These are phyloP conservation scores for Cyphellophora europaea DNA, from an alignment of 2,329 filamentous ascomycete species.

Conservation along the genomic window DNA sequence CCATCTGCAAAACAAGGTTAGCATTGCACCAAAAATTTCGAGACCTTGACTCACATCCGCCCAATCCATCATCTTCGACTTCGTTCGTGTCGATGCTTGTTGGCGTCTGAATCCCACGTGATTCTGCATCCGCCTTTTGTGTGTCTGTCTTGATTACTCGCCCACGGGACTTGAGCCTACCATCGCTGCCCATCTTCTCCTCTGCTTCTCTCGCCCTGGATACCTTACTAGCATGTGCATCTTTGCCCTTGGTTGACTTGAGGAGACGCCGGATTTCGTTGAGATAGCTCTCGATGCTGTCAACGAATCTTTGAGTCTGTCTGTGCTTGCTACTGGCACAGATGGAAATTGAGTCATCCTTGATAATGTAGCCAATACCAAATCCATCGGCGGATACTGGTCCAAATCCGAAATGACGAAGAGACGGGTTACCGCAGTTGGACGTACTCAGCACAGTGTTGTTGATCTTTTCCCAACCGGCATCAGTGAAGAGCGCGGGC, in stretches of 20 bases:
- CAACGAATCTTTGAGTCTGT: conserved; percentile 83
- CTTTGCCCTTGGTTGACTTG: conserved; percentile 51
- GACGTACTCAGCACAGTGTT: conserved; percentile 90
- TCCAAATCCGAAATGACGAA: conserved; percentile 93
- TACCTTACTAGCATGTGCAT: conserved; percentile 42
- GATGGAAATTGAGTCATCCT: conserved; percentile 81
- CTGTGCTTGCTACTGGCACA: conserved; percentile 90
- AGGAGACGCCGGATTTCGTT: conserved; percentile 82
- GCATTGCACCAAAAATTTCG: conserved; percentile 3
- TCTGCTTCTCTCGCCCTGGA: conserved; percentile 55
- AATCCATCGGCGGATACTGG: conserved; percentile 91
- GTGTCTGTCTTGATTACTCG: conserved; percentile 35
- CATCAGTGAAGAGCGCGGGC: conserved; percentile 75
- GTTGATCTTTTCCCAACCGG: conserved; percentile 91
- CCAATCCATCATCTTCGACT: conserved; percentile 77
- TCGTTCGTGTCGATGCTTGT: conserved; percentile 57
- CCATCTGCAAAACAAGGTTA: conserved; percentile 56
- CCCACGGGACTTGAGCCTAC: conserved; percentile 58
- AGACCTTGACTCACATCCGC: conserved; percentile 70
- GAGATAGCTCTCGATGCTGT: conserved; percentile 81
- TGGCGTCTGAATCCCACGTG: conserved; percentile 46
- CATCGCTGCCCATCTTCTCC: conserved; percentile 30
- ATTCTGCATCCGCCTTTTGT: conserved; percentile 23
- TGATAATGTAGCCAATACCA: conserved; percentile 98
- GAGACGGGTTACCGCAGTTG: conserved; percentile 94